Base-by-base conservation (phyloP, 164 flowering plant species). In the Echeveria elegans region DNA sequence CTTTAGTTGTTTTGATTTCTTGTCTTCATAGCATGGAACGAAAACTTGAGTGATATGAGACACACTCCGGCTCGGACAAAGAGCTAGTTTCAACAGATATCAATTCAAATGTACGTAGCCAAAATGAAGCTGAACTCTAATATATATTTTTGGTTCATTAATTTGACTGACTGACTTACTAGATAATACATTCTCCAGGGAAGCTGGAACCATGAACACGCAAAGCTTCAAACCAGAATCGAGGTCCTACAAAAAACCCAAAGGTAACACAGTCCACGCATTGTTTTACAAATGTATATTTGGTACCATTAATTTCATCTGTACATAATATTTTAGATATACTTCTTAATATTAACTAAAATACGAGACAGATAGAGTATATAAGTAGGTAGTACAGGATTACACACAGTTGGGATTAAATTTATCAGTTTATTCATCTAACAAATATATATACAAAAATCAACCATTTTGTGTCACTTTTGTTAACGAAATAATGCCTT, bases 41-140 rank as follows among this genome's bases (percentile, higher is more conserved):
- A 72, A 83, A 85, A 65, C 80, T 87, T 9, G 89, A 83, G 32
- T 83, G 89, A 34, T 84, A 85, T 43, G 92, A 87, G 69, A 72
- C 85, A 67, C 78, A 81, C 26, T 78, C 83, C 4, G 81, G 65
- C 70, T 82, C 84, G 32, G 92, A 83, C 72, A 74, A 85, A 61
- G 82, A 81, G 66, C 75, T 76, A 6, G 60, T 61, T 61, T 70
- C 66, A 26, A 24, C 77, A 32, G 82, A 79, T 26, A 45, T 70
- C 26, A 76, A 81, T 47, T 66, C 77, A 15, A 75, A 75, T 79
- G 88, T 83, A 71, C 16, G 63, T 45, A 24, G 15, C 12, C 31
- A n/a, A 66, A 40, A 34, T 43, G 18, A 26, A 2, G n/a, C 36
- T 31, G 53, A 11, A 48, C 21, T 15, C 18, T 0, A 14, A n/a